phyloP scores from a whole-genome alignment of 768 basidiomycete genomes.

The Lactarius pseudohatsudake region DNA sequence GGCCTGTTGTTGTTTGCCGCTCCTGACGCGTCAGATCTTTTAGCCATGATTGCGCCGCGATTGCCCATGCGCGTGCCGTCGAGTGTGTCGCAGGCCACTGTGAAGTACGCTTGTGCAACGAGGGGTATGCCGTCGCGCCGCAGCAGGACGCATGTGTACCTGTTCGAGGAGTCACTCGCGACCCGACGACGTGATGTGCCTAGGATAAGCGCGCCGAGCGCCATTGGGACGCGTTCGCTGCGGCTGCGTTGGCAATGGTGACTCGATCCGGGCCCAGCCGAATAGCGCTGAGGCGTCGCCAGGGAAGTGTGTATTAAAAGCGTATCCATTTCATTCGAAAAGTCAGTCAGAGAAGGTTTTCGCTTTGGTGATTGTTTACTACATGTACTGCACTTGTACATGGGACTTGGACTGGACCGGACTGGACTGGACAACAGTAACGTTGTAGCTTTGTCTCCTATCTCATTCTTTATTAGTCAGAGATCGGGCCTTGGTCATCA shows the following conservation, averaged over 20 bases:
- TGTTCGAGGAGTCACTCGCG: not conserved
- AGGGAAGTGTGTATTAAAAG: not conserved
- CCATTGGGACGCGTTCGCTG: not conserved
- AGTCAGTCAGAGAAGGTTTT: not conserved
- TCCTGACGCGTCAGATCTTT: not conserved
- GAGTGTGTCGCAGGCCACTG: conserved; percentile 35
- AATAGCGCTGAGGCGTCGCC: not conserved
- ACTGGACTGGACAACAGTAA: too few species aligned
- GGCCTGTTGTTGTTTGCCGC: not conserved
- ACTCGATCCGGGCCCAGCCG: not conserved
- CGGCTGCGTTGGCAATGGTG: not conserved
- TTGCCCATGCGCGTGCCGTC: conserved; percentile 32
- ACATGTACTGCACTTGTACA: too few species aligned
- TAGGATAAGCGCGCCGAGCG: not conserved
- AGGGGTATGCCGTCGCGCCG: conserved; percentile 30
- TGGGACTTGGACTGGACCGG: too few species aligned
- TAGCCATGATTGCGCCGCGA: conserved; percentile 35
- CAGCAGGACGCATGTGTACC: conserved; percentile 29
- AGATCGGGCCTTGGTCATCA: too few species aligned
- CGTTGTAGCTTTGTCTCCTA: too few species aligned
- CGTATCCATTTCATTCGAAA: not conserved
- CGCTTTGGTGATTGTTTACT: not conserved
- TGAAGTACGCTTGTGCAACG: conserved; percentile 33
- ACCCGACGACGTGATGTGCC: not conserved
- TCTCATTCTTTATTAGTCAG: too few species aligned